Evolutionary conservation across 805 yeast species (phyloP).

Genomic region (Torulaspora microellipsoides): DNA sequence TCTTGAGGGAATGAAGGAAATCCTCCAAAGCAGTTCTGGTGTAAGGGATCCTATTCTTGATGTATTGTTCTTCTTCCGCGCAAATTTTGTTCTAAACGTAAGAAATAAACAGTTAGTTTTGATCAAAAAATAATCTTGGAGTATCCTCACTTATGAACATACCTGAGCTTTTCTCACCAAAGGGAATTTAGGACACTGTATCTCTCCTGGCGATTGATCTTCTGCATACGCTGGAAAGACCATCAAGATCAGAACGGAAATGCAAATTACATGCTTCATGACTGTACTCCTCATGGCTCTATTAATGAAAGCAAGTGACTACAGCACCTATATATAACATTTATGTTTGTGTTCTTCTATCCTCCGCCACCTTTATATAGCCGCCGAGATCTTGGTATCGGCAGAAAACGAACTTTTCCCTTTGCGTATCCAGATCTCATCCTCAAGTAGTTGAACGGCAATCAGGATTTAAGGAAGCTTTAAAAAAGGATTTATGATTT

Average conservation of each 20-base stretch:
- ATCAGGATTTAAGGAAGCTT: not conserved
- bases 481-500: conserved; percentile 3
- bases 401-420: too few relatives aligned
- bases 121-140: not conserved
- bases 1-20: conserved; percentile 31
- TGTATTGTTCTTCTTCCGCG: conserved; percentile 16
- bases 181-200: conserved; percentile 28
- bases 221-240: not conserved
- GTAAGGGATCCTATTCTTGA: conserved; percentile 27
- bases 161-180: conserved; percentile 23
- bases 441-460: not conserved
- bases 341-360: too few relatives aligned
- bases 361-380: not conserved
- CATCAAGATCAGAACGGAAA: too few relatives aligned
- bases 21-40: conserved; percentile 32
- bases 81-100: conserved; percentile 13
- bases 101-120: not conserved
- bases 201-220: conserved; percentile 18
- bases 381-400: not conserved
- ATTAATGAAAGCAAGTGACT: too few relatives aligned
- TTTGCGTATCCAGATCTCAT: too few relatives aligned
- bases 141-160: not conserved
- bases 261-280: too few relatives aligned
- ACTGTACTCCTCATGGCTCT: too few relatives aligned
- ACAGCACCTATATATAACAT: too few relatives aligned